phyloP scores from a whole-genome alignment of 2,329 filamentous ascomycete species.

The Fusarium subglutinans region DNA sequence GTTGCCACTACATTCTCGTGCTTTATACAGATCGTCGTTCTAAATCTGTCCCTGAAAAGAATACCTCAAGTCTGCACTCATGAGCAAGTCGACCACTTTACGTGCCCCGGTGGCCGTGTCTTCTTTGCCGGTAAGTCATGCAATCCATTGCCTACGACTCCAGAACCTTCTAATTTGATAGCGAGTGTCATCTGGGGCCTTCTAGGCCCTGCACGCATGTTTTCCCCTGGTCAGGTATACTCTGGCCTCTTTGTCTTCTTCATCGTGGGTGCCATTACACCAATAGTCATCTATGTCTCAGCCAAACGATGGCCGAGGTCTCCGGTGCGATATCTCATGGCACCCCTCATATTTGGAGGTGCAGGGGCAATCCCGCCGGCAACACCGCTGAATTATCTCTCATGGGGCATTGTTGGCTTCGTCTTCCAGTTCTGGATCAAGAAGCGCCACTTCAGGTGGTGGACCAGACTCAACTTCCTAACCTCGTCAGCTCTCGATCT shows the following conservation, averaged over 20 bases:
- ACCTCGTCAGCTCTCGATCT: conserved; percentile 76
- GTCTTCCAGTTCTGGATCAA: conserved; percentile 76
- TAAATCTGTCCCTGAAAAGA: conserved; percentile 68
- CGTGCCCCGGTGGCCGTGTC: conserved; percentile 69
- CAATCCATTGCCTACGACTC: neutral
- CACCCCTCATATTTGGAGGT: conserved; percentile 71
- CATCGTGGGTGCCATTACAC: conserved; percentile 61
- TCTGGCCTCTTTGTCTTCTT: conserved; percentile 69
- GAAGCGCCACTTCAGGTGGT: conserved; percentile 72
- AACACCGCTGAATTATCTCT: conserved; percentile 77
- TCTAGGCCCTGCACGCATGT: conserved; percentile 70
- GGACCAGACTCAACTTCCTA: conserved; percentile 78
- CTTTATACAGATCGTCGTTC: conserved; percentile 71
- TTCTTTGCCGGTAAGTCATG: conserved; percentile 65
- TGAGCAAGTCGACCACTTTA: conserved; percentile 66
- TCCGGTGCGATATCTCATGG: conserved; percentile 63
- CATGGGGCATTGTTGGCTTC: conserved; percentile 77
- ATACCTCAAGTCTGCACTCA: conserved; percentile 72
- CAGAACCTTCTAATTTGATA: neutral
- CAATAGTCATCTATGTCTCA: conserved; percentile 61
- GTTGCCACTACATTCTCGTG: conserved; percentile 73
- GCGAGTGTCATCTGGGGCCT: conserved; percentile 66
- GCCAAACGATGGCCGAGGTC: conserved; percentile 62
- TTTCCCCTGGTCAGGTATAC: conserved; percentile 71
- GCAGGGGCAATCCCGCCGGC: conserved; percentile 69